Conservation (phyloP, 2,329 filamentous ascomycete genomes). For the Mycosphaerella arachidis region DNA sequence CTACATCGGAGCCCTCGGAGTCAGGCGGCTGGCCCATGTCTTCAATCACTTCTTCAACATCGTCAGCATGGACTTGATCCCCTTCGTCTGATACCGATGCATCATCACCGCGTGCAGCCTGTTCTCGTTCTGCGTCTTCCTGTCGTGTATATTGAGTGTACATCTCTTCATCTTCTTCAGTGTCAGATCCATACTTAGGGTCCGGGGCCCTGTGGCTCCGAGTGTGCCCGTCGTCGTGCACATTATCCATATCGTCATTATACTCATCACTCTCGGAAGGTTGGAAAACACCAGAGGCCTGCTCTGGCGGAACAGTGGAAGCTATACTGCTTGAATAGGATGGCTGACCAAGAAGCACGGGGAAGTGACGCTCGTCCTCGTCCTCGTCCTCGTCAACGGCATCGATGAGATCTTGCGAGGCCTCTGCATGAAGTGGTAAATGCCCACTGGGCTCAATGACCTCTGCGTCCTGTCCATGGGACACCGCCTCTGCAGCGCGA, state of each 20-base stretch:
- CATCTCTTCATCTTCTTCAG: conserved; percentile 21
- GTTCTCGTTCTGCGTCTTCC: not conserved
- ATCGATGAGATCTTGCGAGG: not conserved
- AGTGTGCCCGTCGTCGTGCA: not conserved
- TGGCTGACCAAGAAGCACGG: not conserved
- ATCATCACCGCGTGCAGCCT: not conserved
- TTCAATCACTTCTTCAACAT: conserved; percentile 20
- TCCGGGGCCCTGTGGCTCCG: conserved; percentile 2
- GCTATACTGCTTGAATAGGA: not conserved
- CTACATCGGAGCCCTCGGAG: conserved; percentile 9
- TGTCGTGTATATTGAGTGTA: conserved; percentile 2
- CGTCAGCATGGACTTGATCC: conserved; percentile 14
- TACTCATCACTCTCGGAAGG: conserved; percentile 1
- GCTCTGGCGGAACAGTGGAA: not conserved
- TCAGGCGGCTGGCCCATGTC: conserved; percentile 17
- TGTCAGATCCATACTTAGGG: conserved; percentile 14
- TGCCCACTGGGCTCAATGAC: not conserved
- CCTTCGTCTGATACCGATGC: conserved; percentile 1
- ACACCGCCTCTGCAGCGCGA: not conserved
- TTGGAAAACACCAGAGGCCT: not conserved
- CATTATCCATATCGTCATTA: conserved; percentile 3
- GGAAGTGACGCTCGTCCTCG: not conserved
- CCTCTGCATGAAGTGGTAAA: not conserved
- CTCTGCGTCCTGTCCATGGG: not conserved
- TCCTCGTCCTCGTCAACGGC: not conserved